Base-by-base conservation (phyloP, 345 rosid species). In the Eucalyptus grandis region DNA sequence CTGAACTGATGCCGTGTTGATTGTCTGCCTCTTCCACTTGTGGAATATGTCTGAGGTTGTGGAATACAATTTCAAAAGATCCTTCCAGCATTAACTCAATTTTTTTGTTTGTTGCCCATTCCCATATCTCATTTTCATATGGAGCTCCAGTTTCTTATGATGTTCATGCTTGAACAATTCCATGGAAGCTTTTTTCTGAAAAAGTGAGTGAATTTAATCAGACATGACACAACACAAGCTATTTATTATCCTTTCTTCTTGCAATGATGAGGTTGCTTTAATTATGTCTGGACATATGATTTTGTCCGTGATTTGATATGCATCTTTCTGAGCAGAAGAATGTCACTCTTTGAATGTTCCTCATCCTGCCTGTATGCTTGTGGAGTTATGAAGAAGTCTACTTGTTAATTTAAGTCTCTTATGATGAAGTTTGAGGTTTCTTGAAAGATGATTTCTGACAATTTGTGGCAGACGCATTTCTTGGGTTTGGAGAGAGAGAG, bases 1-100 rank as follows among this genome's bases (percentile, higher is more conserved):
- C 98, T 91, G 98, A 97, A 93, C 93, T 94, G 98, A 95, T 96
- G 99, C 96, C 95, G 12, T 97, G 98, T 95, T 91, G 98, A 95
- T 86, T 94, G 97, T 96, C 98, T 95, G 98, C 93, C 92, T 53
- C 88, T 91, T 93, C 94, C 93, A 54, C 88, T 86, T 80, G 49
- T 91, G 95, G 94, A 91, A 87, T 90, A n/a, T 89, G 92, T 94
- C 95, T 95, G 96, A 96, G 97, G 82, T 34, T 58, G 53, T 77
- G 86, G 34, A 53, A 7, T 88, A 14, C 31, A 77, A 3, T 77
- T 53, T 88, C 15, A 4, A 87, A 37, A 31, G 16, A 40, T 24
- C 16, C 34, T 19, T 77, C 12, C 44, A 44, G 54, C 56, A 31
- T 69, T 14, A 34, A 50, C 34, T 67, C 53, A 2, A 2, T 49